Conservation (phyloP, 768 basidiomycete genomes). For the Hygrophoropsis aurantiaca region DNA sequence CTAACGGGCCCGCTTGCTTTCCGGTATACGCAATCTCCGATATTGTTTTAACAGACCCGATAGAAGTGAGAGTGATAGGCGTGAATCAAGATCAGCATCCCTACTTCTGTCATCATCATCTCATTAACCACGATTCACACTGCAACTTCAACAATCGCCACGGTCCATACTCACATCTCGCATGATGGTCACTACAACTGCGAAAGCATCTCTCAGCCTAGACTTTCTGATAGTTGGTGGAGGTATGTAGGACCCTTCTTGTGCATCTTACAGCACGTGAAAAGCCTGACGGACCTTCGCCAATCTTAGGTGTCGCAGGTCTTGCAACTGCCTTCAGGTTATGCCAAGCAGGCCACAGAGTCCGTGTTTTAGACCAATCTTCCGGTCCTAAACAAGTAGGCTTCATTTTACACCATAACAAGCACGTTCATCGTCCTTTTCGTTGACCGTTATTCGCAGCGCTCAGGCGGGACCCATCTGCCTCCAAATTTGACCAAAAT, state of each 20-base stretch:
- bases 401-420: neutral
- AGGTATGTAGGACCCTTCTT: slow-evolving; percentile 8
- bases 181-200: too few relatives aligned
- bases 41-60: too few relatives aligned
- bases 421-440: neutral
- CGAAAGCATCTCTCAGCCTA: slow-evolving; percentile 12
- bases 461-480: slow-evolving; percentile 39
- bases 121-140: too few relatives aligned
- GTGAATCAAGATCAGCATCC: too few relatives aligned
- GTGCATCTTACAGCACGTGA: neutral
- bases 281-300: neutral
- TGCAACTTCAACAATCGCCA: too few relatives aligned
- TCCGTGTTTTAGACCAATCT: slow-evolving; percentile 54
- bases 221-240: slow-evolving; percentile 16
- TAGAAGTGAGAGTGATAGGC: too few relatives aligned
- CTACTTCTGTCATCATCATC: too few relatives aligned
- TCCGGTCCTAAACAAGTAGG: slow-evolving; percentile 43
- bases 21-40: too few relatives aligned
- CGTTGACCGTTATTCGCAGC: slow-evolving; percentile 17
- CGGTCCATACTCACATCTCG: too few relatives aligned
- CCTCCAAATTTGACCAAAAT: slow-evolving; percentile 59
- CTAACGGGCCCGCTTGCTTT: too few relatives aligned
- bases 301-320: slow-evolving; percentile 41
- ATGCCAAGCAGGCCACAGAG: slow-evolving; percentile 53
- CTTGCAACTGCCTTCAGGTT: slow-evolving; percentile 56